Percentiles rank a stretch among this genome's conserved stretches.
Conservation (phyloP, 2,329 filamentous ascomycete species). For the Sporothrix dimorphospora region DNA sequence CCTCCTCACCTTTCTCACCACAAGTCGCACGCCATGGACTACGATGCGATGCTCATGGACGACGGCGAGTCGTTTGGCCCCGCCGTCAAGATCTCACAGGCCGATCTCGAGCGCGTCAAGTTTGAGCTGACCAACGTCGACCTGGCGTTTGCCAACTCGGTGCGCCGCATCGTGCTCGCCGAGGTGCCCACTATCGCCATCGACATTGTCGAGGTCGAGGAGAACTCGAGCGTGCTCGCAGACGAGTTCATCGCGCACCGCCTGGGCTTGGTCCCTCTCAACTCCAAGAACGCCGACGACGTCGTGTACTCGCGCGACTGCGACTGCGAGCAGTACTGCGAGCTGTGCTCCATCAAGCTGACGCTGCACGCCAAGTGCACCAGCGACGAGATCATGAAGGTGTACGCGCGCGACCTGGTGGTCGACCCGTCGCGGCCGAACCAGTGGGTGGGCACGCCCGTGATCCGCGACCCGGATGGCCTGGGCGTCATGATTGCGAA, state of each 20-base stretch:
- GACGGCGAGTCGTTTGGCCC: constrained; percentile 61
- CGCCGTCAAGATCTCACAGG: constrained; percentile 67
- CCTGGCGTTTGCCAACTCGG: constrained; percentile 87
- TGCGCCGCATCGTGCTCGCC: constrained; percentile 87
- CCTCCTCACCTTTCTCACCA: neutral
- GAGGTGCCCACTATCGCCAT: constrained; percentile 95
- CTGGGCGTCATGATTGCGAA: constrained; percentile 88
- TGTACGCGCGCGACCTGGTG: constrained; percentile 87
- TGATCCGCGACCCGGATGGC: constrained; percentile 80
- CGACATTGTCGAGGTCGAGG: constrained; percentile 89
- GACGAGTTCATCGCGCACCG: constrained; percentile 96
- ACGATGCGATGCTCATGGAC: constrained; percentile 60
- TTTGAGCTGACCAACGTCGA: constrained; percentile 91
- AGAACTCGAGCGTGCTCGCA: constrained; percentile 92
- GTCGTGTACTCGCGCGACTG: constrained; percentile 91
- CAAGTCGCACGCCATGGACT: constrained; percentile 51
- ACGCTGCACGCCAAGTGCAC: constrained; percentile 84
- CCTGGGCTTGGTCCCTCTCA: constrained; percentile 85
- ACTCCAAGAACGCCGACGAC: constrained; percentile 79
- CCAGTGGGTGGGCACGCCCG: constrained; percentile 74
- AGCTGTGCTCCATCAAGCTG: constrained; percentile 84
- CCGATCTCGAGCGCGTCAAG: constrained; percentile 78
- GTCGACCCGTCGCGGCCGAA: constrained; percentile 71
- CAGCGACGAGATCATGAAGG: constrained; percentile 85
- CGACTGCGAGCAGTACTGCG: constrained; percentile 94